Percentiles rank a stretch among this genome's conserved stretches.
Conservation (phyloP, 768 basidiomycete genomes). For the Termitomyces sp. region DNA sequence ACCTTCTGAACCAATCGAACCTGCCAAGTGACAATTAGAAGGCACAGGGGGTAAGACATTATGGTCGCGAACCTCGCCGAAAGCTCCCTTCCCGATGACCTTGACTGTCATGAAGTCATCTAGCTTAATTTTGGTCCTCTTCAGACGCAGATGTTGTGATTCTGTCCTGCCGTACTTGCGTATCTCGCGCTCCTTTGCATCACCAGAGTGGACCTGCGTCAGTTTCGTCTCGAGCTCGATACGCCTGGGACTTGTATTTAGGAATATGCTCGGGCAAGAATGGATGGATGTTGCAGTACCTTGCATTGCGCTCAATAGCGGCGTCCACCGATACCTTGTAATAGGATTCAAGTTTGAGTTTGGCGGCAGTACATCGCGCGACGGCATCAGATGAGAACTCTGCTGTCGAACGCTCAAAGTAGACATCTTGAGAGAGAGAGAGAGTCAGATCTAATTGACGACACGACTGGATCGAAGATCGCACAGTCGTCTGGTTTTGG, state of each 20-base stretch:
- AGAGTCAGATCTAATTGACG: slow-evolving; percentile 2
- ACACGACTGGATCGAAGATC: slow-evolving; percentile 9
- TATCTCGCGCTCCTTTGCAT: slow-evolving; percentile 86
- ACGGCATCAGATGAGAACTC: slow-evolving; percentile 83
- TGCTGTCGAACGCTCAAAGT: slow-evolving; percentile 84
- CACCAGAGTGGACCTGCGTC: slow-evolving; percentile 64
- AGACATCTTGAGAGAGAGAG: slow-evolving; percentile 66
- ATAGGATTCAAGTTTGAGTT: slow-evolving; percentile 94
- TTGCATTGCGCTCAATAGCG: slow-evolving; percentile 91
- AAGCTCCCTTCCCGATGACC: slow-evolving; percentile 98
- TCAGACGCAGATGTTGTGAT: slow-evolving; percentile 84
- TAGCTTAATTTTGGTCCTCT: slow-evolving; percentile 89
- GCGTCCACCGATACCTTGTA: slow-evolving; percentile 98
- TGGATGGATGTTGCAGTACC: slow-evolving; percentile 39
- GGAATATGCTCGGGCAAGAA: background rate
- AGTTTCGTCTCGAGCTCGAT: slow-evolving; percentile 86
- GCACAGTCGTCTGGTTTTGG: slow-evolving; percentile 40
- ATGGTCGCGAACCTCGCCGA: slow-evolving; percentile 72
- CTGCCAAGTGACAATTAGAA: slow-evolving; percentile 27
- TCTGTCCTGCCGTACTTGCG: slow-evolving; percentile 82
- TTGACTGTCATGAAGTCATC: slow-evolving; percentile 95
- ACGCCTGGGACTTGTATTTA: slow-evolving; percentile 44
- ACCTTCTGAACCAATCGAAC: slow-evolving; percentile 95
- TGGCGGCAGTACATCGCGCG: slow-evolving; percentile 87
- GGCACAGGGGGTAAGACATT: background rate